Evolutionary conservation across 2,329 filamentous ascomycete genomes (phyloP).

Genomic region (Phaeosphaeria sp.): DNA sequence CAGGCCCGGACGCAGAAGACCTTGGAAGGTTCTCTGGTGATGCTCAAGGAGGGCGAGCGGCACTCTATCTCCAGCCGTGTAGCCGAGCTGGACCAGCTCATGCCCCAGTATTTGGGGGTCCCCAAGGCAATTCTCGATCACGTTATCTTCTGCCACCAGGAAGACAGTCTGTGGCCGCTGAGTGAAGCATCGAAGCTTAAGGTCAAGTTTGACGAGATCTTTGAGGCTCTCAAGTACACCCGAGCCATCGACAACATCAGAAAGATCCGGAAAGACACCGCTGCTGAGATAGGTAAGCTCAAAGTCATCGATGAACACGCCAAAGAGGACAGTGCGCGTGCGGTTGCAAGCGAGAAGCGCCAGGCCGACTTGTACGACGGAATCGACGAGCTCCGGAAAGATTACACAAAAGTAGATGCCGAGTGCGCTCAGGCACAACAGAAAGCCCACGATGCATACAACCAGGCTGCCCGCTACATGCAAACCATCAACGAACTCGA

Average conservation of each 20-base stretch:
- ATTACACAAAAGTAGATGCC: constrained; percentile 38
- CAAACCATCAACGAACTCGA: constrained; percentile 76
- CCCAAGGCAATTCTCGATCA: constrained; percentile 88
- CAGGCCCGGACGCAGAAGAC: constrained; percentile 78
- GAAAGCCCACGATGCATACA: constrained; percentile 70
- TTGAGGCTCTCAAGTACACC: constrained; percentile 95
- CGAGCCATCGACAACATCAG: constrained; percentile 98
- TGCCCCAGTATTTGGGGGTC: constrained; percentile 87
- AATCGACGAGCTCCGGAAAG: constrained; percentile 59
- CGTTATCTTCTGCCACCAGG: constrained; percentile 98
- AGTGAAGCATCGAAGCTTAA: constrained; percentile 86
- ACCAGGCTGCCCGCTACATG: constrained; percentile 75
- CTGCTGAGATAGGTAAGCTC: constrained; percentile 73
- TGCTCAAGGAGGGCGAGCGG: constrained; percentile 80
- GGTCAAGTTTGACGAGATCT: constrained; percentile 96
- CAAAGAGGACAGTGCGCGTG: constrained; percentile 84
- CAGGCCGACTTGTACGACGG: constrained; percentile 70
- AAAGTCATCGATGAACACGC: constrained; percentile 78
- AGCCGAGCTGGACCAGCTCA: constrained; percentile 80
- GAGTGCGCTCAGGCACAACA: constrained; percentile 46
- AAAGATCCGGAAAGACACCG: constrained; percentile 80
- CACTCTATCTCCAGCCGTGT: constrained; percentile 79
- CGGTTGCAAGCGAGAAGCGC: constrained; percentile 63
- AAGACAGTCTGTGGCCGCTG: constrained; percentile 96
- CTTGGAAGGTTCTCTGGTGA: constrained; percentile 78